Percentiles rank a stretch among this genome's conserved stretches.
Conservation (phyloP, 164 flowering plant genomes). For the Malania oleifera region DNA sequence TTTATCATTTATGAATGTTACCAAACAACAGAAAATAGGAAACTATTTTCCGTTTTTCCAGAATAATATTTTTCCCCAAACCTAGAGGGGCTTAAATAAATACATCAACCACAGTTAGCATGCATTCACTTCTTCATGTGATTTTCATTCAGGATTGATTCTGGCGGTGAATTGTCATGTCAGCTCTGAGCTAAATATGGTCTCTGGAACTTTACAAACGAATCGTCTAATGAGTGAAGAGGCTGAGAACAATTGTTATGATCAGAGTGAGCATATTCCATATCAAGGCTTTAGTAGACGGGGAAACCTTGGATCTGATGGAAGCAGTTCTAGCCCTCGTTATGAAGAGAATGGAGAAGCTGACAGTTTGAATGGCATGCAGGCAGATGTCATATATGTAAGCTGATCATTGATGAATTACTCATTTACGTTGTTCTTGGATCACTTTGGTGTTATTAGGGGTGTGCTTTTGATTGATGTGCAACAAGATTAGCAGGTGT, state of each 20-base stretch:
- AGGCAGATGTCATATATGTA: slow-evolving; percentile 23
- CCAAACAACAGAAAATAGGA: too few relatives aligned
- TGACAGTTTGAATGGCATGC: slow-evolving; percentile 10
- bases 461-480: too few relatives aligned
- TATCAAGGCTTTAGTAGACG: slow-evolving; percentile 18
- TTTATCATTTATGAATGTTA: too few relatives aligned
- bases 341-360: slow-evolving; percentile 11
- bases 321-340: slow-evolving; percentile 7
- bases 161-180: slow-evolving; percentile 11
- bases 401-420: slow-evolving; percentile 8
- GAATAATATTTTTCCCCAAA: too few relatives aligned
- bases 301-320: slow-evolving; percentile 26
- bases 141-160: slow-evolving; percentile 9
- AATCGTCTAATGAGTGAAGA: slow-evolving; percentile 21
- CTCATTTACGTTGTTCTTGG: neutral
- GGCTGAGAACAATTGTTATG: slow-evolving; percentile 19
- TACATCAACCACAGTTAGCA: too few relatives aligned
- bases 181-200: slow-evolving; percentile 18
- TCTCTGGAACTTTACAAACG: slow-evolving; percentile 16
- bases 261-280: slow-evolving; percentile 14
- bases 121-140: too few relatives aligned
- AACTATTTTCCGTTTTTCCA: too few relatives aligned
- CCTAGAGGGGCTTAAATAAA: too few relatives aligned
- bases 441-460: too few relatives aligned
- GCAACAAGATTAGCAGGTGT: too few relatives aligned